phyloP scores from a whole-genome alignment of 306 rosid genomes.

The Sesbania bispinosa region DNA sequence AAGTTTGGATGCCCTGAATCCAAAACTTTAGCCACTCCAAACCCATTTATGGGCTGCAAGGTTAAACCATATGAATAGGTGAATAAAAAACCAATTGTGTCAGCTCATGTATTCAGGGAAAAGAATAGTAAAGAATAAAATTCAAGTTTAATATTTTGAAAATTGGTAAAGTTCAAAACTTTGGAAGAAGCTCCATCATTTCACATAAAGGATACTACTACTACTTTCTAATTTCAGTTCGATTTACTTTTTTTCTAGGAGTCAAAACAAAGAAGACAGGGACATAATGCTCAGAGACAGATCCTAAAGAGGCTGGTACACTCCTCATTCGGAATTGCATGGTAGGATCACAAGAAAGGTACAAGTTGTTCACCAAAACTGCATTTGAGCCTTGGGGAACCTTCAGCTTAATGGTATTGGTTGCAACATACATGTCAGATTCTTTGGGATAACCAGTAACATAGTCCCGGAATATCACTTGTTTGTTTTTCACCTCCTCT shows the following conservation, averaged over 20 bases:
- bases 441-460: slow-evolving; percentile 26
- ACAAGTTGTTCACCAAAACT: too few species aligned
- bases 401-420: slow-evolving; percentile 2
- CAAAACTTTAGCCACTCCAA: slow-evolving; percentile 43
- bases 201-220: too few species aligned
- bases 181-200: too few species aligned
- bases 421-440: slow-evolving; percentile 7
- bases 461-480: slow-evolving; percentile 23
- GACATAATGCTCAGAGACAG: too few species aligned
- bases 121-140: too few species aligned
- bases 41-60: slow-evolving; percentile 31
- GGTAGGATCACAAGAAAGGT: slow-evolving; percentile 31
- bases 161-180: too few species aligned
- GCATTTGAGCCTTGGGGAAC: too few species aligned
- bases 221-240: background rate
- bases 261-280: background rate
- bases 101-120: background rate
- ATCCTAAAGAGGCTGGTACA: background rate
- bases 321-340: slow-evolving; percentile 27
- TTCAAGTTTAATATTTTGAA: too few species aligned
- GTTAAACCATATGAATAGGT: background rate
- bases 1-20: slow-evolving; percentile 52
- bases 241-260: too few species aligned
- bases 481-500: slow-evolving; percentile 23
- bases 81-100: background rate